Evolutionary conservation across 2,329 filamentous ascomycete species (phyloP).

Genomic region (Corinectria fuckeliana): DNA sequence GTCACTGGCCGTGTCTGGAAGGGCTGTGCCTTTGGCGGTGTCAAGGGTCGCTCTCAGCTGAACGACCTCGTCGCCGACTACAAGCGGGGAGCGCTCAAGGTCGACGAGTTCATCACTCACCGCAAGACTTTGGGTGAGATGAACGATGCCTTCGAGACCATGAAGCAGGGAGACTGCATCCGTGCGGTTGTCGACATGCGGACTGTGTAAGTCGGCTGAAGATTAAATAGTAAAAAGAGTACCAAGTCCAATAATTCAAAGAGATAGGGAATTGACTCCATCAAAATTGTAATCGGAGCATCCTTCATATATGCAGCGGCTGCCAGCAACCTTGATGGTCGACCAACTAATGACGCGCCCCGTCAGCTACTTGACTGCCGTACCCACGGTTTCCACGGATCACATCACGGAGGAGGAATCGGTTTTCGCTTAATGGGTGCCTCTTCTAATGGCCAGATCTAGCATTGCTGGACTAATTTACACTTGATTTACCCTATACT

Average conservation of each 20-base stretch:
- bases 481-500: conserved; percentile 6
- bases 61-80: conserved; percentile 89
- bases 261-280: conserved; percentile 18
- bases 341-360: conserved; percentile 3
- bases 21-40: conserved; percentile 95
- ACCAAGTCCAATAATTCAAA: conserved; percentile 19
- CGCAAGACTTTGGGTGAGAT: conserved; percentile 82
- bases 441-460: no score
- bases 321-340: conserved; percentile 19
- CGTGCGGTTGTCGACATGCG: conserved; percentile 83
- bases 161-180: conserved; percentile 98
- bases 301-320: conserved; percentile 13
- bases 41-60: conserved; percentile 96
- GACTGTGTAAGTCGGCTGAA: conserved; percentile 39
- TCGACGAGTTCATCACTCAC: conserved; percentile 99
- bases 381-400: neutral
- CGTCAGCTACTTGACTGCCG: no score
- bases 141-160: conserved; percentile 88
- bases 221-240: conserved; percentile 22
- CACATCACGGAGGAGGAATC: neutral
- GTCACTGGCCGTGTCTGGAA: conserved; percentile 98
- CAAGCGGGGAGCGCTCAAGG: conserved; percentile 87
- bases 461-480: no score
- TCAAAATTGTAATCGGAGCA: conserved; percentile 17
- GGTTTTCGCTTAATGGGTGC: no score